These are phyloP conservation scores for Chionographis japonica DNA, from an alignment of 106 monocot genomes.

Conservation along the genomic window DNA sequence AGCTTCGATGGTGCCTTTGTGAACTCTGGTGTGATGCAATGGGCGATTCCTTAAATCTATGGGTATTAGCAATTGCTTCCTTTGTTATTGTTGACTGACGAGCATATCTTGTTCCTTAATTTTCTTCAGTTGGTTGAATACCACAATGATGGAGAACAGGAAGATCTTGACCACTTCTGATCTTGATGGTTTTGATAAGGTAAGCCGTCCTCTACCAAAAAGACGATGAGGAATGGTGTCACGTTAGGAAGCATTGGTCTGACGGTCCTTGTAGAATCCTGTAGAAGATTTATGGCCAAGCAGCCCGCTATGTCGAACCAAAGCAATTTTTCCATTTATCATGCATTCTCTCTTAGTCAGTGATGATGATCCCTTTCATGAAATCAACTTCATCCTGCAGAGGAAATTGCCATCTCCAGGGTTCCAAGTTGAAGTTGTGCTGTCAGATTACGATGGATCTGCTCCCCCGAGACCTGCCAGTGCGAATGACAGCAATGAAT, in stretches of 20 bases:
- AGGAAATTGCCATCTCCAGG: constrained; percentile 94
- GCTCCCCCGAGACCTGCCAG: constrained; percentile 23
- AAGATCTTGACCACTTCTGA: constrained; percentile 55
- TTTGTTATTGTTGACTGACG: neutral
- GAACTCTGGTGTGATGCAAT: neutral
- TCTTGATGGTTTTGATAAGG: constrained; percentile 89
- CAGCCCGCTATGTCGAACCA: too few relatives aligned
- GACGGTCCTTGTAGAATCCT: too few relatives aligned
- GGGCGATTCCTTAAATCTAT: too few relatives aligned
- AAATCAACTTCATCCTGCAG: constrained; percentile 29
- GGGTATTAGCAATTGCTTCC: too few relatives aligned
- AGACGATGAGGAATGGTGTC: neutral
- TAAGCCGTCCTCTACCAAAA: constrained; percentile 3
- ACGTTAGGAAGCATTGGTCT: too few relatives aligned
- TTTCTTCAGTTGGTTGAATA: constrained; percentile 85
- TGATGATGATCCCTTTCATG: neutral
- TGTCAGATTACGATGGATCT: constrained; percentile 66
- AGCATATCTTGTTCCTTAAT: neutral
- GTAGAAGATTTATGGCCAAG: too few relatives aligned
- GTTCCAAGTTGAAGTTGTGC: constrained; percentile 91
- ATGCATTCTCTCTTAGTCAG: too few relatives aligned
- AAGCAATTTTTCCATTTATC: too few relatives aligned
- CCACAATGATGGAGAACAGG: constrained; percentile 84
- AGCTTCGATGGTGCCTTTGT: too few relatives aligned
- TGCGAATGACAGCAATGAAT: constrained; percentile 12